phyloP scores from a whole-genome alignment of 352 stramenopile genomes.

The Nothophytophthora sp. region DNA sequence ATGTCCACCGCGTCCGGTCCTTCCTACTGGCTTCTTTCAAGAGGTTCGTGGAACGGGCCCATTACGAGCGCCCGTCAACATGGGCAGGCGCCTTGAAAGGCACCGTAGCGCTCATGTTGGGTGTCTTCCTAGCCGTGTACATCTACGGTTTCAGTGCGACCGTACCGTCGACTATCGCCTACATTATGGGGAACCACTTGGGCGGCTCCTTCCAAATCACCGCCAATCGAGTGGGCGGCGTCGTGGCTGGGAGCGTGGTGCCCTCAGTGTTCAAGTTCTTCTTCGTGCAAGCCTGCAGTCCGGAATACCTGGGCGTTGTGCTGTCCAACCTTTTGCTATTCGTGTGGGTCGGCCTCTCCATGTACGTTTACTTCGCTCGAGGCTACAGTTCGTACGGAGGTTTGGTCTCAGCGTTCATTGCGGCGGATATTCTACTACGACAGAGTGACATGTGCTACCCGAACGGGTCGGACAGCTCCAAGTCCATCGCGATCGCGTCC shows the following conservation, averaged over 20 bases:
- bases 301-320: constrained; percentile 31
- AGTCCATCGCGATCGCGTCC: constrained; percentile 54
- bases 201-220: constrained; percentile 74
- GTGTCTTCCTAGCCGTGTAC: constrained; percentile 62
- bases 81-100: constrained; percentile 53
- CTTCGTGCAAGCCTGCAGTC: constrained; percentile 62
- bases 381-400: constrained; percentile 68
- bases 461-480: constrained; percentile 35
- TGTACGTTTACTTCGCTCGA: constrained; percentile 70
- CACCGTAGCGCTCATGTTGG: constrained; percentile 57
- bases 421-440: constrained; percentile 55
- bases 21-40: constrained; percentile 49
- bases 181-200: constrained; percentile 74
- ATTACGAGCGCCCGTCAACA: constrained; percentile 37
- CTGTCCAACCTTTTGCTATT: constrained; percentile 61
- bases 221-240: constrained; percentile 68
- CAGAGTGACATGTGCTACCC: constrained; percentile 57
- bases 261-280: constrained; percentile 83
- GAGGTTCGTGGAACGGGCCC: constrained; percentile 42
- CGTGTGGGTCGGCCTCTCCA: constrained; percentile 69
- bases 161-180: constrained; percentile 54
- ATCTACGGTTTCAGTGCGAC: constrained; percentile 66
- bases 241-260: constrained; percentile 72
- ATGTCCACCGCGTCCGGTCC: constrained; percentile 36
- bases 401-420: constrained; percentile 71